Base-by-base conservation (phyloP, 495 filamentous ascomycete species). In the Aspergillus nanangensis region DNA sequence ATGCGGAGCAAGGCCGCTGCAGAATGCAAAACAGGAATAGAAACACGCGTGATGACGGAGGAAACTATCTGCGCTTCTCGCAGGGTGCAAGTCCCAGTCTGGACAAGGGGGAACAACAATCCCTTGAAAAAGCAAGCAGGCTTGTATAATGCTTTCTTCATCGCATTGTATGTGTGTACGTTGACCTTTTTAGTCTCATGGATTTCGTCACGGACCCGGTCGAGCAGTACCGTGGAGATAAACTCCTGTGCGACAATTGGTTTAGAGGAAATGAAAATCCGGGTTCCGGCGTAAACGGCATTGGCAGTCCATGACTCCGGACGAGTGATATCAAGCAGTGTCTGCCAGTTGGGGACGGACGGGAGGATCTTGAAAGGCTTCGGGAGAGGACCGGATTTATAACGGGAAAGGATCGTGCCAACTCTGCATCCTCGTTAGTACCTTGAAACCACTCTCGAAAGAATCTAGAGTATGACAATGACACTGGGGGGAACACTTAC, bases 341-440 rank as follows among this genome's bases (percentile, higher is more conserved):
- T 87, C 52, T 89, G 86, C 88, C 89, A 95, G 55, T 90, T 82
- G 2, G 90, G 90, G 8, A 97, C 79, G 3, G 88, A 87, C 0
- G 94, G 93, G 23, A 99, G 78, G 48, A 97, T 87, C 66, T 97
- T 97, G 78, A 99, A 94, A 1, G 91, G 92, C 66, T 97, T 97
- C 10, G 93, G 94, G 19, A 97, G 78, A 52, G 89, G 89, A 17
- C 93, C 93, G 8, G 89, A 93, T 61, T 95, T 95, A 68, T 96
- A 96, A 40, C 92, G 80, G 8, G 89, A 90, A 32, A 97, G 78
- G 39, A 97, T 81, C 54, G 89, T 75, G 40, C 90, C 92, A 51
- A 95, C 85, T 66, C 86, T 90, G 45, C 3, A n/a, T 41, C 23
- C 17, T 19, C 13, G 36, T 66, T 56, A 67, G 54, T 40, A 45